Evolutionary conservation across 2,329 filamentous ascomycete species (phyloP), one percentile per base, ranked within the genome.

Genomic region (Teratosphaeria destructans): DNA sequence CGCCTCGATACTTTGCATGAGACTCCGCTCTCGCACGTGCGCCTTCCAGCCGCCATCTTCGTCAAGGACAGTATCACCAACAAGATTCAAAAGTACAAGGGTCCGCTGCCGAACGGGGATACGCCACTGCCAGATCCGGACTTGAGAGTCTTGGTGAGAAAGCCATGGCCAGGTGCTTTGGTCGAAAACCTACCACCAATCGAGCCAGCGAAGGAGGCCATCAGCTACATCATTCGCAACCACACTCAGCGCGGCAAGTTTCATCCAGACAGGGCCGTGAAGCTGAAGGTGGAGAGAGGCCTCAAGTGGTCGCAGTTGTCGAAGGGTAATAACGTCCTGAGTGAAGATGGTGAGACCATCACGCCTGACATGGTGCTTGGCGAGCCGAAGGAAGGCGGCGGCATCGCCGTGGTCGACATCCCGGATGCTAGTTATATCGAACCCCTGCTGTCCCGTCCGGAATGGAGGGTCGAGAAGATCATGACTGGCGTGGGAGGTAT

Each of bases 291-390:
- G 0, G 74, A 76, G 23, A 80, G 77, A 57, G 85, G 83, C 1
- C 71, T 65, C 0, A 76, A 86, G 55, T 95, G 81, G 72, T 78
- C 78, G 39, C 67, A 72, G 12, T 78, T 99, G 52, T 79, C 86
- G 0, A 71, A 68, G 1, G 90, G 91, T 2, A 64, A 85, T 62
- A 85, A 73, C 55, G 85, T 94, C 1, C 75, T 77, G 57, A 85
- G 83, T 27, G 76, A 79, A 14, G 81, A 87, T 66, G 91, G 90
- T 4, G 79, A 78, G 6, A 81, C 81, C 0, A 83, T 99, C 34
- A 94, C 87, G 0, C 87, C 93, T 1, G 88, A 94, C 0, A 94
- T 95, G 86, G 91, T 97, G 1, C 70, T 99, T 57, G 90, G 82
- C 1, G 78, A 85, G 11, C 75, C 80, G 3, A 80, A 85, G 59